Evolutionary conservation across 768 basidiomycete species (phyloP), one percentile per base, ranked within the genome.

Genomic region (Termitomyces sp.): DNA sequence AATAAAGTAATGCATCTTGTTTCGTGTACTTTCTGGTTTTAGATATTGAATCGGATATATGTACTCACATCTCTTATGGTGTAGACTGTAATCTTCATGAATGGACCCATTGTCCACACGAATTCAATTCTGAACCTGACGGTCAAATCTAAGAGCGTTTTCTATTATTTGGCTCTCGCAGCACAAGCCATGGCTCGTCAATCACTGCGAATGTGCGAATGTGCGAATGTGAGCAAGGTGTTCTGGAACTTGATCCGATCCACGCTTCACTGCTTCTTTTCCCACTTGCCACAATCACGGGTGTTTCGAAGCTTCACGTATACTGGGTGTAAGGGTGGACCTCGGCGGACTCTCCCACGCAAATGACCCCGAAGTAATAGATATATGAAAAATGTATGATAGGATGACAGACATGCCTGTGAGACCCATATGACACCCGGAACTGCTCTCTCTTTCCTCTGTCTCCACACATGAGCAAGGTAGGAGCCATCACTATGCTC

Each of bases 1-100:
- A 67, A 63, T 75, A 22, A 54, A 6, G 39, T 75, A 30, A 53
- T 12, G 24, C 51, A 27, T 41, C 18, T 37, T 15, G 24, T 7
- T n/a, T 49, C 20, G 13, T 50, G 27, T 18, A 6, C 13, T 51
- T 51, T 51, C 49, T 16, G 6, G 16, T 18, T 18, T 22, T 36
- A 20, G 6, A 27, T 41, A 31, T 50, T 5, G 6, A 47, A 47
- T n/a, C 33, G 11, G 47, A 49, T 12, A 34, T n/a, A n/a, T 34
- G 8, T 15, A 13, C 7, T 49, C 13, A 33, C 48, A 31, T n/a
- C 18, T n/a, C 3, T 33, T 11, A 16, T 52, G 7, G 16, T 52
- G 15, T 7, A 18, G 22, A 16, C 16, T 24, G 20, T 36, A 4
- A 36, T 34, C 20, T 18, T 39, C 16, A 22, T 39, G 1, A 39